phyloP scores from a whole-genome alignment of 2,329 filamentous ascomycete genomes.

The Verticillium klebahnii region DNA sequence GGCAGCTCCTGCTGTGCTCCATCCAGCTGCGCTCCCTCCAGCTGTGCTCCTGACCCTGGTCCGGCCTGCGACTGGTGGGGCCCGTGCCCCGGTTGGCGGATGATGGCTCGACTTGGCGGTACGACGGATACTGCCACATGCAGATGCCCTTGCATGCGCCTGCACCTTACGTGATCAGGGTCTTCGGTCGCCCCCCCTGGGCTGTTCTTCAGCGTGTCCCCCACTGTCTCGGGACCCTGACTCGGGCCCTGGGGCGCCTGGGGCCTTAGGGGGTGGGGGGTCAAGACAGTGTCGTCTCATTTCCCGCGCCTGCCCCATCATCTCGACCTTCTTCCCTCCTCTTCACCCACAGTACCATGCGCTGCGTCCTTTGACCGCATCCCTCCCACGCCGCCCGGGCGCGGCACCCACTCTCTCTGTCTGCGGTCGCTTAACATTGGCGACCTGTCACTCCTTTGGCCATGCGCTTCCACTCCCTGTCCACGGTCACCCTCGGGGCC shows the following conservation, averaged over 20 bases:
- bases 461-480: neutral
- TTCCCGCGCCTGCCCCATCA: neutral
- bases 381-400: neutral
- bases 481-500: conserved; percentile 25
- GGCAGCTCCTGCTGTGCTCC: neutral
- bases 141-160: no score
- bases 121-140: neutral
- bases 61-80: neutral
- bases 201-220: neutral
- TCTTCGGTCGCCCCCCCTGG: neutral
- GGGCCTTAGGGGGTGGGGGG: no score
- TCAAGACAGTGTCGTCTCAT: neutral
- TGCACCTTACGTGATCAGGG: neutral
- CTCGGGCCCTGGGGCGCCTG: no score
- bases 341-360: neutral
- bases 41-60: neutral
- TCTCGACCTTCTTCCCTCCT: neutral
- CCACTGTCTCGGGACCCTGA: neutral
- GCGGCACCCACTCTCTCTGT: neutral
- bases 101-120: neutral
- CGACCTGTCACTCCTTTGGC: neutral
- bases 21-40: no score
- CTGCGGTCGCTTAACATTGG: neutral
- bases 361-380: neutral
- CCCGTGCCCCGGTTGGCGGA: neutral